These are phyloP conservation scores for Copromyces sp. DNA, from an alignment of 495 filamentous ascomycete species.

Conservation along the genomic window DNA sequence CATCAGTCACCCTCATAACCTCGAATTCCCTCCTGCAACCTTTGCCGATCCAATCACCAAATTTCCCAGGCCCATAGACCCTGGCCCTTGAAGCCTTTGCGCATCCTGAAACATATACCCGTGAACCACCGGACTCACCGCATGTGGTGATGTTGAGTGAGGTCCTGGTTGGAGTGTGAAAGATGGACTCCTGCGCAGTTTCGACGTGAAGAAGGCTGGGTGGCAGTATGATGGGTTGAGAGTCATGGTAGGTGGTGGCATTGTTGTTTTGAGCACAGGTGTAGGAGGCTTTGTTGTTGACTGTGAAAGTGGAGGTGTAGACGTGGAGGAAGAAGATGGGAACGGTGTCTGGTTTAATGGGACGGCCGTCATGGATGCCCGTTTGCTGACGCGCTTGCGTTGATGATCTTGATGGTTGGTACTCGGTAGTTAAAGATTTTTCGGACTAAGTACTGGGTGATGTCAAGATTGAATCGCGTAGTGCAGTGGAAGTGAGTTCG, in stretches of 20 bases:
- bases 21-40: conserved; percentile 10
- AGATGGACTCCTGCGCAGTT: conserved; percentile 32
- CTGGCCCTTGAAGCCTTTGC: conserved; percentile 5
- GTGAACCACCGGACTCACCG: conserved; percentile 35
- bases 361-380: neutral
- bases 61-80: conserved; percentile 2
- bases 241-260: neutral
- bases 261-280: neutral
- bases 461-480: neutral
- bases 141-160: neutral
- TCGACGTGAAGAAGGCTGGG: conserved; percentile 51
- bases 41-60: neutral
- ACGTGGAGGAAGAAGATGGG: neutral
- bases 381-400: neutral
- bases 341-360: neutral
- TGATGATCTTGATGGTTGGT: neutral
- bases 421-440: neutral
- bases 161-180: conserved; percentile 13
- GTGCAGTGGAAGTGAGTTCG: neutral
- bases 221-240: conserved; percentile 38
- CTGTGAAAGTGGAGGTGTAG: neutral
- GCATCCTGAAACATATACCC: conserved; percentile 44
- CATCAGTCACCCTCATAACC: conserved; percentile 25
- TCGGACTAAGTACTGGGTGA: neutral
- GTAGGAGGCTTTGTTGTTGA: neutral